These are phyloP conservation scores for Clavispora carvajalis DNA, from an alignment of 805 yeast species.

Conservation along the genomic window DNA sequence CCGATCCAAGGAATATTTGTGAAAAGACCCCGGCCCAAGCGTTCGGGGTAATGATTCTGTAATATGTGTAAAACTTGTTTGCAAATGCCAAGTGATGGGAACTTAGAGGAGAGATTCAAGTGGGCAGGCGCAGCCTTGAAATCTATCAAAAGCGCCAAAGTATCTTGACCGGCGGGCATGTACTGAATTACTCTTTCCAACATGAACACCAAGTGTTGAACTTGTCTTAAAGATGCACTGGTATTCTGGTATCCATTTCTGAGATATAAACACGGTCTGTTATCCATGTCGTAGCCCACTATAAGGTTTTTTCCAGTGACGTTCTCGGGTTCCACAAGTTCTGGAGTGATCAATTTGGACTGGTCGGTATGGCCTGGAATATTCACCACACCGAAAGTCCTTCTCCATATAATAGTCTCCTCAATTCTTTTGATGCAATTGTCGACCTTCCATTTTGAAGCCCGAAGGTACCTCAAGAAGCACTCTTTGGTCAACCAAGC, in stretches of 20 bases:
- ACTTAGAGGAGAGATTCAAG: slow-evolving; percentile 34
- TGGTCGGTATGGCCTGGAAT: slow-evolving; percentile 24
- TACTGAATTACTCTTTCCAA: slow-evolving; percentile 46
- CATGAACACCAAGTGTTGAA: slow-evolving; percentile 54
- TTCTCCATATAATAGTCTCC: slow-evolving; percentile 50
- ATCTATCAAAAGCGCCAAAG: slow-evolving; percentile 50
- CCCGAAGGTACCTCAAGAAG: slow-evolving; percentile 45
- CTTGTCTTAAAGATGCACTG: slow-evolving; percentile 45
- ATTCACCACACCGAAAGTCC: slow-evolving; percentile 44
- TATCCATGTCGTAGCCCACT: slow-evolving; percentile 49
- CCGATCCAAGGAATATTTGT: slow-evolving; percentile 19
- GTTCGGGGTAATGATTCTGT: slow-evolving; percentile 18
- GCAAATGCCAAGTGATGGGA: slow-evolving; percentile 46
- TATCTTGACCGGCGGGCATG: slow-evolving; percentile 58
- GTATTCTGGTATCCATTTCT: slow-evolving; percentile 55
- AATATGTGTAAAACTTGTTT: slow-evolving; percentile 18
- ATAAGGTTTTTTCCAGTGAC: slow-evolving; percentile 50
- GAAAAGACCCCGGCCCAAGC: slow-evolving; percentile 17
- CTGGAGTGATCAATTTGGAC: slow-evolving; percentile 32
- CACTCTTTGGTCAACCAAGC: slow-evolving; percentile 52
- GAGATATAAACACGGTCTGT: slow-evolving; percentile 49
- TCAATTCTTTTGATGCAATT: slow-evolving; percentile 41
- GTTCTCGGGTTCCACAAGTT: slow-evolving; percentile 43
- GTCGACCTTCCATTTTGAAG: slow-evolving; percentile 45
- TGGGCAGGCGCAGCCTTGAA: slow-evolving; percentile 43